Evolutionary conservation across 2,329 filamentous ascomycete species (phyloP).

Genomic region (Talaromyces sp.): DNA sequence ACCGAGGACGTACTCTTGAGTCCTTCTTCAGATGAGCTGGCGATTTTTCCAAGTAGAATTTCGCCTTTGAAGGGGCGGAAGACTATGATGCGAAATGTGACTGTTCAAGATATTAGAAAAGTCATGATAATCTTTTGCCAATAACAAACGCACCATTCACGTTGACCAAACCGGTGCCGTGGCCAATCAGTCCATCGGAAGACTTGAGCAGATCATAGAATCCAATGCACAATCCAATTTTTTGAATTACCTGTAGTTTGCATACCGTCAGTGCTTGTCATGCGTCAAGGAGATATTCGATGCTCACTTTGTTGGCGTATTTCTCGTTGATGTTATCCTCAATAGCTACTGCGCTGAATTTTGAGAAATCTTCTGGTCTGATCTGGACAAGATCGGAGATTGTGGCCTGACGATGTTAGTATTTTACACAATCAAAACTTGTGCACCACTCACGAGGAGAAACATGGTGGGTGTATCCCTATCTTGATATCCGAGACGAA

Average conservation of each 20-base stretch:
- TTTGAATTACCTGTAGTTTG: conserved; percentile 69
- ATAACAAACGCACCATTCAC: conserved; percentile 67
- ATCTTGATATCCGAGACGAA: background rate
- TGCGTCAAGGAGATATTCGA: background rate
- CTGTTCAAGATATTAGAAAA: conserved; percentile 44
- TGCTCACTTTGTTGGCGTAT: conserved; percentile 79
- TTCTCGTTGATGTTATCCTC: conserved; percentile 97
- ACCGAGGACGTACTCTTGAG: conserved; percentile 58
- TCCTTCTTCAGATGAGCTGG: conserved; percentile 66
- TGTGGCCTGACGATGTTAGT: conserved; percentile 62
- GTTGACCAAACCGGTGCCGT: conserved; percentile 87
- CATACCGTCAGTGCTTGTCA: background rate
- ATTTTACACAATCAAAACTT: background rate
- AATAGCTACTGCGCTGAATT: conserved; percentile 74
- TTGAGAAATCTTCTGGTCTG: conserved; percentile 80
- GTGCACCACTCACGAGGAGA: conserved; percentile 45
- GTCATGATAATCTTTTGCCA: background rate
- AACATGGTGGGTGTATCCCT: conserved; percentile 41
- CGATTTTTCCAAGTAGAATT: conserved; percentile 81
- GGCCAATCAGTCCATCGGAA: conserved; percentile 89
- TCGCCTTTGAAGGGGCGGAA: conserved; percentile 96
- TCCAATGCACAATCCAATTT: conserved; percentile 88
- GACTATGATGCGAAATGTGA: conserved; percentile 88
- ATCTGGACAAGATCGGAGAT: conserved; percentile 94
- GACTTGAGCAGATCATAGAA: conserved; percentile 87